These are phyloP conservation scores for Simplicillium sp. DNA, from an alignment of 2,329 filamentous ascomycete genomes.

Conservation along the genomic window DNA sequence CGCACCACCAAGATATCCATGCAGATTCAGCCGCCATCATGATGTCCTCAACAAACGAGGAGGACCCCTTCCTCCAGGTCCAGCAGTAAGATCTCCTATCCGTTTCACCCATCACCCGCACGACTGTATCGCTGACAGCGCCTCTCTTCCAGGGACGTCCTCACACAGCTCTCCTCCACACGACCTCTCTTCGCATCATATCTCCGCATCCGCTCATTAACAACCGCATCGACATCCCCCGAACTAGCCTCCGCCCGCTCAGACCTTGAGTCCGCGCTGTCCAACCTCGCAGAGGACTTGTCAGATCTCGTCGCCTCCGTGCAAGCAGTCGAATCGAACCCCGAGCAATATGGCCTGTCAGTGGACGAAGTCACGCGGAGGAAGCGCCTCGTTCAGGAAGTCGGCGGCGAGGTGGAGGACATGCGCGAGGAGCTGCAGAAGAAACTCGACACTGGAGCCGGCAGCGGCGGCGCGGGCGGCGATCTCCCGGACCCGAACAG, in stretches of 20 bases:
- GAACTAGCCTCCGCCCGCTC: slow-evolving; percentile 73
- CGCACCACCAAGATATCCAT: not conserved
- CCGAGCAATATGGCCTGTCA: slow-evolving; percentile 78
- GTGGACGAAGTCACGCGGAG: slow-evolving; percentile 73
- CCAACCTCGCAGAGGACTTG: slow-evolving; percentile 70
- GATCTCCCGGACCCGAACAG: slow-evolving; percentile 45
- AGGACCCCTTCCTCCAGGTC: slow-evolving; percentile 64
- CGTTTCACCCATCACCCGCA: slow-evolving; percentile 1
- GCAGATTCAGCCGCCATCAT: slow-evolving; percentile 27
- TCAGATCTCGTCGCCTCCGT: slow-evolving; percentile 83
- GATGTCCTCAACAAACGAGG: slow-evolving; percentile 59
- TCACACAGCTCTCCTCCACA: slow-evolving; percentile 68
- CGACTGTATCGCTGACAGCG: slow-evolving; percentile 3
- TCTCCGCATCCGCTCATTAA: slow-evolving; percentile 85
- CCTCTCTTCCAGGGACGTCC: slow-evolving; percentile 61
- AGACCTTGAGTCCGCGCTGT: slow-evolving; percentile 58
- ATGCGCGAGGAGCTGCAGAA: slow-evolving; percentile 77
- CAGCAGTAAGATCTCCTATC: slow-evolving; percentile 44
- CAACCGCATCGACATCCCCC: slow-evolving; percentile 60
- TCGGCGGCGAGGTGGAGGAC: slow-evolving; percentile 78
- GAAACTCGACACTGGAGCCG: slow-evolving; percentile 29
- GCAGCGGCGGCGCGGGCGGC: slow-evolving; percentile 23
- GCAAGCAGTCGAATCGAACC: slow-evolving; percentile 76
- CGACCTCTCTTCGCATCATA: slow-evolving; percentile 90
- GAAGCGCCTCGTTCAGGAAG: slow-evolving; percentile 74